Base-by-base conservation (phyloP, 768 basidiomycete species). In the Basidioascus undulatus region DNA sequence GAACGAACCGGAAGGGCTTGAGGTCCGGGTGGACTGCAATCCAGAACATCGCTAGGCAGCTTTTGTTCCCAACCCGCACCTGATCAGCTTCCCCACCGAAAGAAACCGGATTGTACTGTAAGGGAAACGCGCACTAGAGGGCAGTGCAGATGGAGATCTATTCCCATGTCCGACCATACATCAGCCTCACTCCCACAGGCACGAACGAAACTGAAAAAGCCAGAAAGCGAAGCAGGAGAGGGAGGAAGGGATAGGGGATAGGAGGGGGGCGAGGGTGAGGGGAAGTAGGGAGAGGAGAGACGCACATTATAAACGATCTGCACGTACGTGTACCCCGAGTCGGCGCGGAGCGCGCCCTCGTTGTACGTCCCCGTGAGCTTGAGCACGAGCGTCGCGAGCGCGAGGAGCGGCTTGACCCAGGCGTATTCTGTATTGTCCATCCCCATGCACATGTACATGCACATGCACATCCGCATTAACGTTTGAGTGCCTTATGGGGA, bases 21-120 rank as follows among this genome's bases (percentile, higher is more conserved):
- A 94, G 62, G 55, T 96, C 92, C 27, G 76, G 65, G 50, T 71
- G 73, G 5, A 94, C 79, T 44, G 79, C 82, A 41, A 87, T 68
- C 92, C 92, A 98, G 59, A 96, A 94, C 61, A 92, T 75, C 0
- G 84, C 92, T 31, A 96, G 68, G 52, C 87, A 94, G 62, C n/a
- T n/a, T n/a, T n/a, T n/a, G n/a, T n/a, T n/a, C n/a, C n/a, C n/a
- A n/a, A n/a, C n/a, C n/a, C n/a, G n/a, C n/a, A n/a, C n/a, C n/a
- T n/a, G n/a, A n/a, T n/a, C n/a, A n/a, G n/a, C n/a, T n/a, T n/a
- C n/a, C n/a, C n/a, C n/a, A n/a, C n/a, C n/a, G n/a, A n/a, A n/a
- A n/a, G n/a, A n/a, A n/a, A n/a, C n/a, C n/a, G n/a, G n/a, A 62
- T 83, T 81, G 62, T 77, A 87, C 40, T 58, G 59, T 18, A 59